Base-by-base conservation (phyloP, 2,329 filamentous ascomycete genomes). In the Rutstroemia sp. region DNA sequence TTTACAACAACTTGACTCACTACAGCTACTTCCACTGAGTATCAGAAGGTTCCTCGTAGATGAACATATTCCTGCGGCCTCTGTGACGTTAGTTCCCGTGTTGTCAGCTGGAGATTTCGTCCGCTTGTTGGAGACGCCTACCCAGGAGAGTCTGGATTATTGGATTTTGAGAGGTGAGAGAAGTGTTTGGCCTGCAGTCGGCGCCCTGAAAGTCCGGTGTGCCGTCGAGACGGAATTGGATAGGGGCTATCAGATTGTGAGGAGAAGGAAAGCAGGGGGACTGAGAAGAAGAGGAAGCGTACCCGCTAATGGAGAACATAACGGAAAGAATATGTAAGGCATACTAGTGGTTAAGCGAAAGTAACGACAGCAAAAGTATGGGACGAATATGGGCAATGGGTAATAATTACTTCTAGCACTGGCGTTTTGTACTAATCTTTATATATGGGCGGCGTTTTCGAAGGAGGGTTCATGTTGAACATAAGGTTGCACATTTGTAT, bases 101-200 rank as follows among this genome's bases (percentile, higher is more conserved):
- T 77, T 96, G 3, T 82, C 81, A 4, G 74, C 84, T 0, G 71
- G 75, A 0, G 92, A 96, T 71, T 90, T 95, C 68, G 74, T 86
- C 44, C 81, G 86, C 37, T 74, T 96, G 37, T 78, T 96, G n/a
- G 88, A 95, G 70, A 89, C 87, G 30, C 91, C 91, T 0, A 92
- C 87, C 0, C 78, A 82, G 52, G 82, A 86, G 58, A 85, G 83
- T 8, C 74, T 96, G 3, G 83, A 90, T 57, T 88, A 92, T 64
- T 96, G 92, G 92, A 91, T 95, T 54, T 71, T 85, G 34, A 80
- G 87, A 54, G 92, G 92, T 1, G 92, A 97, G 72, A 76, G 85
- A 60, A 92, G 88, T 62, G 90, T 96, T 0, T 97, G 92, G 92
- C 92, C 92, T 0, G 89, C 90, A 2, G 83, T 96, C 3, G 85